A percentile compares a stretch with the other conserved stretches of the same genome.
Conservation (phyloP, 2,329 filamentous ascomycete species). For the Fusarium sp. region DNA sequence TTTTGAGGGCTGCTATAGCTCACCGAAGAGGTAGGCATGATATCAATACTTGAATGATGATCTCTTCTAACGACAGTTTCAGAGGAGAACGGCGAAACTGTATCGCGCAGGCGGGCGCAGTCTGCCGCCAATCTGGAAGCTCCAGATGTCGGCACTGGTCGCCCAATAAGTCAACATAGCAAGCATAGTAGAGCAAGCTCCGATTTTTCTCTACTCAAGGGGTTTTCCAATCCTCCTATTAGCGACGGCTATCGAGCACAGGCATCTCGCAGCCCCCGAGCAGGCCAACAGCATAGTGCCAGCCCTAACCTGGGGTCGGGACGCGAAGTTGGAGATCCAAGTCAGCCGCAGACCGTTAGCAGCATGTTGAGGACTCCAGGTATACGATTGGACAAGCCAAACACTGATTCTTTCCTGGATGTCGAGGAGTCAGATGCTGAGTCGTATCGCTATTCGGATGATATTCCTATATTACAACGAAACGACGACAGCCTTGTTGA, state of each 20-base stretch:
- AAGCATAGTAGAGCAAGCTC: slow-evolving; percentile 81
- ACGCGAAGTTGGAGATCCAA: slow-evolving; percentile 39
- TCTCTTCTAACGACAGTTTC: slow-evolving; percentile 1
- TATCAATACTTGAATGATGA: neutral
- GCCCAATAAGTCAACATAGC: slow-evolving; percentile 73
- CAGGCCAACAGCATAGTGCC: slow-evolving; percentile 44
- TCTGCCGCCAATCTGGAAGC: slow-evolving; percentile 75
- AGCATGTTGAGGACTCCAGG: slow-evolving; percentile 68
- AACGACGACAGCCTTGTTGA: slow-evolving; percentile 74
- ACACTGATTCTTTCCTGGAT: slow-evolving; percentile 73
- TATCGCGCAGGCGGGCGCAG: slow-evolving; percentile 70
- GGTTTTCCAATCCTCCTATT: slow-evolving; percentile 65
- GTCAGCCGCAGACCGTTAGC: slow-evolving; percentile 60
- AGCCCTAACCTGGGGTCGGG: slow-evolving; percentile 25
- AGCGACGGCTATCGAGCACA: slow-evolving; percentile 54
- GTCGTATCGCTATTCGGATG: slow-evolving; percentile 76
- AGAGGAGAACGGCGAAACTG: slow-evolving; percentile 62
- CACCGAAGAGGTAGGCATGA: slow-evolving; percentile 74
- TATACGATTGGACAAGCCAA: slow-evolving; percentile 65
- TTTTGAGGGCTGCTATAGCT: slow-evolving; percentile 80
- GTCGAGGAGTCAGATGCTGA: slow-evolving; percentile 81
- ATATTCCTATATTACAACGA: slow-evolving; percentile 77
- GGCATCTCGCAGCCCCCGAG: slow-evolving; percentile 53
- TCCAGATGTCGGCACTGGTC: slow-evolving; percentile 64
- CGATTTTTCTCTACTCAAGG: slow-evolving; percentile 75